These are phyloP conservation scores for Euclidium syriacum DNA, from an alignment of 345 rosid genomes.

Conservation along the genomic window DNA sequence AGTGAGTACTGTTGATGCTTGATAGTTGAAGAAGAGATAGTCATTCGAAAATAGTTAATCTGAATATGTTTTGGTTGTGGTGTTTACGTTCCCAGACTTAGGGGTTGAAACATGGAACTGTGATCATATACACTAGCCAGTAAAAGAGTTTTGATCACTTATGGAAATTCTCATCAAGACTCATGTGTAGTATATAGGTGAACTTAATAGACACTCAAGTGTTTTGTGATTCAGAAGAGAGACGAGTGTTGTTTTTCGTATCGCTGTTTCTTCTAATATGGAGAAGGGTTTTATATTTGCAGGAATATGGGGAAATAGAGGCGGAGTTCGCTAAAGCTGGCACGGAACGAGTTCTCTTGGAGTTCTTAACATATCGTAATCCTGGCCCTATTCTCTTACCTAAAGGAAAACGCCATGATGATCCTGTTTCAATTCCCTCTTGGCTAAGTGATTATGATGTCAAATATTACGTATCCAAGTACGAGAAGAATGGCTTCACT, in stretches of 20 bases:
- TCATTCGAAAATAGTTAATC: neutral
- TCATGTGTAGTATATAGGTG: neutral
- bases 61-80: neutral
- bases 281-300: neutral
- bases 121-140: neutral
- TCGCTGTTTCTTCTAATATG: neutral
- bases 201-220: neutral
- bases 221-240: neutral
- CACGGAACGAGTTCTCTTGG: slow-evolving; percentile 38
- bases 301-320: slow-evolving; percentile 73
- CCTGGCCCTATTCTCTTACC: slow-evolving; percentile 55
- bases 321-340: slow-evolving; percentile 49
- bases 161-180: neutral
- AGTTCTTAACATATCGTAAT: slow-evolving; percentile 38
- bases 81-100: neutral
- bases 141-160: neutral
- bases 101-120: neutral
- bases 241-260: neutral
- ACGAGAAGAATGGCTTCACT: slow-evolving; percentile 64
- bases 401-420: slow-evolving; percentile 50
- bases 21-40: neutral
- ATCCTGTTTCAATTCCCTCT: slow-evolving; percentile 41
- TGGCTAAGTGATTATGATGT: slow-evolving; percentile 65
- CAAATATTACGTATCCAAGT: slow-evolving; percentile 44
- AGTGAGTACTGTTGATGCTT: neutral